These are phyloP conservation scores for Solanum boliviense DNA, from an alignment of 257 asterid genomes.

Conservation along the genomic window DNA sequence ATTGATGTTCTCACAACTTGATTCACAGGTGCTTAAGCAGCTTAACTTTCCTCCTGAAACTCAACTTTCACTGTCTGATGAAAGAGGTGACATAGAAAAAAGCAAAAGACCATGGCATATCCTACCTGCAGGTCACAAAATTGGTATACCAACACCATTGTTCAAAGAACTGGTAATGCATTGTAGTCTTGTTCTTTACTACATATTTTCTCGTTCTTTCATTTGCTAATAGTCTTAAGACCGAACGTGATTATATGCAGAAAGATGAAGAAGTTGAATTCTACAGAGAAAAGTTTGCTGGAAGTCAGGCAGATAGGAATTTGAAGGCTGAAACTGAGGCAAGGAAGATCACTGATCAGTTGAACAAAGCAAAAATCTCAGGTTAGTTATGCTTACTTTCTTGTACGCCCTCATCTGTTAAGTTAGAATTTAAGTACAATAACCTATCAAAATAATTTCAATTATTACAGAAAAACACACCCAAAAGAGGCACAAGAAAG, in stretches of 20 bases:
- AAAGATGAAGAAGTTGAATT: conserved; percentile 62
- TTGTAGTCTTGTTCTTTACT: neutral
- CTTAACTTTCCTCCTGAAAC: conserved; percentile 62
- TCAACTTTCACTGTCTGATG: conserved; percentile 57
- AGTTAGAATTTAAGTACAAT: neutral
- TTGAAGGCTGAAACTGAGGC: conserved; percentile 58
- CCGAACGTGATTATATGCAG: conserved; percentile 28
- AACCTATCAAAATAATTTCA: neutral
- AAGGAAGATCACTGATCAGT: conserved; percentile 45
- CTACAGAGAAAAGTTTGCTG: conserved; percentile 65
- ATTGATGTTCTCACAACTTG: conserved; percentile 1
- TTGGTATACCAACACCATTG: conserved; percentile 78
- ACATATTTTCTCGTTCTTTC: neutral
- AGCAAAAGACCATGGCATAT: conserved; percentile 82
- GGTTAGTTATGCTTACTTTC: conserved; percentile 26
- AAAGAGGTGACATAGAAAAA: conserved; percentile 57
- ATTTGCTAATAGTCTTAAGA: neutral
- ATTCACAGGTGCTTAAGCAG: conserved; percentile 77
- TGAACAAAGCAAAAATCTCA: conserved; percentile 58
- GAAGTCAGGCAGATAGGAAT: conserved; percentile 81
- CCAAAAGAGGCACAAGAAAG: neutral
- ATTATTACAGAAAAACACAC: neutral
- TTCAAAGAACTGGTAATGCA: conserved; percentile 70
- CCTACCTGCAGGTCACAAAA: conserved; percentile 71
- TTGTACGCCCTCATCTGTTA: neutral